phyloP scores from a whole-genome alignment of 495 filamentous ascomycete genomes.

The Talaromyces nanjingensis region DNA sequence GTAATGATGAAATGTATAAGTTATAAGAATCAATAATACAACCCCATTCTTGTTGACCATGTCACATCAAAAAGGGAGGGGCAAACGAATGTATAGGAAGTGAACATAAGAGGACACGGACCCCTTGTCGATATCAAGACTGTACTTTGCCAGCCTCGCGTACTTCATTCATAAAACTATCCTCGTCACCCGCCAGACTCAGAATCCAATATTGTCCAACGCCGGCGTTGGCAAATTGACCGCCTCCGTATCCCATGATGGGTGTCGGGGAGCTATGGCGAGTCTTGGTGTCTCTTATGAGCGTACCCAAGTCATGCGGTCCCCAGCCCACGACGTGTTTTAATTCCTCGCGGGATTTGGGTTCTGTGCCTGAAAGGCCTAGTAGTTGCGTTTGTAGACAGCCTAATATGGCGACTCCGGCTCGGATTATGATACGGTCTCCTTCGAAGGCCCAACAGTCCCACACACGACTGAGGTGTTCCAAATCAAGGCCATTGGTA shows the following conservation, averaged over 20 bases:
- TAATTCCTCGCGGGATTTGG: slow-evolving; percentile 27
- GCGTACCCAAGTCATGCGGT: slow-evolving; percentile 28
- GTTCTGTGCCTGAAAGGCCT: slow-evolving; percentile 41
- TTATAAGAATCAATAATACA: background rate
- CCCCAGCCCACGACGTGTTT: slow-evolving; percentile 48
- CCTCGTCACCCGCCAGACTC: slow-evolving; percentile 46
- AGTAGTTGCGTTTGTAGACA: slow-evolving; percentile 57
- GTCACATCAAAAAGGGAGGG: background rate
- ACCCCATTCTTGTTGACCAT: background rate
- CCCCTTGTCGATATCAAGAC: slow-evolving; percentile 9
- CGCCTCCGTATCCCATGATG: slow-evolving; percentile 32
- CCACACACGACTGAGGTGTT: slow-evolving; percentile 75
- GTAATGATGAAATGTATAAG: background rate
- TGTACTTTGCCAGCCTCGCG: slow-evolving; percentile 62
- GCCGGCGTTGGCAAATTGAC: slow-evolving; percentile 29
- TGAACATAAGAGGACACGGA: background rate
- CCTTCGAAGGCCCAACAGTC: slow-evolving; percentile 95
- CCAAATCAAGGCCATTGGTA: slow-evolving; percentile 54
- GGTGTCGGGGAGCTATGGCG: slow-evolving; percentile 32
- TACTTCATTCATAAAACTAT: slow-evolving; percentile 64
- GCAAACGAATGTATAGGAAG: background rate
- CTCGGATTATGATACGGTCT: slow-evolving; percentile 71
- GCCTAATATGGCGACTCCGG: slow-evolving; percentile 65
- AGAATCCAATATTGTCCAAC: slow-evolving; percentile 38
- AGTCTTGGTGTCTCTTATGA: slow-evolving; percentile 21